These are phyloP conservation scores for Alternaria triticina DNA, from an alignment of 2,329 filamentous ascomycete genomes.

Conservation along the genomic window DNA sequence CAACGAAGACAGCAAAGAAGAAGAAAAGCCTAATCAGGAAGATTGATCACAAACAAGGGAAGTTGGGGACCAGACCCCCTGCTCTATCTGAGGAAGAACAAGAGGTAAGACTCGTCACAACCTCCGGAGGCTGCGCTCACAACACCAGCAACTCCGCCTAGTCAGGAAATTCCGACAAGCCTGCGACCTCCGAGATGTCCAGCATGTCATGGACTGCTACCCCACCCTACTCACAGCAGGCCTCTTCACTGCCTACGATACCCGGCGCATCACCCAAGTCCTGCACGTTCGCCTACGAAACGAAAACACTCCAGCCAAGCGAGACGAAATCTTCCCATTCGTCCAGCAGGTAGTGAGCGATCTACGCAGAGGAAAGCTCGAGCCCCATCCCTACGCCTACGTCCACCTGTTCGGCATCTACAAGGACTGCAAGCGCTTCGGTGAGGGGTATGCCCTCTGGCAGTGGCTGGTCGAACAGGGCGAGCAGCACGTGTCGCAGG, in stretches of 20 bases:
- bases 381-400: conserved; percentile 48
- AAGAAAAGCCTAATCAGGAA: background rate
- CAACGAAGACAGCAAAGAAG: conserved; percentile 8
- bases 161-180: conserved; percentile 24
- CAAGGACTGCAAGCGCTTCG: conserved; percentile 53
- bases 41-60: background rate
- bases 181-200: conserved; percentile 20
- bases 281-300: conserved; percentile 46
- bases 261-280: conserved; percentile 42
- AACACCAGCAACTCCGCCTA: conserved; percentile 6
- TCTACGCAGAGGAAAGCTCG: conserved; percentile 43
- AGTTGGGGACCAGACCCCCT: background rate
- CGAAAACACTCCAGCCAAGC: conserved; percentile 1
- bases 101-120: background rate
- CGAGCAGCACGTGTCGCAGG: conserved; percentile 49
- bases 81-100: background rate
- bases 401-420: conserved; percentile 57
- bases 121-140: background rate
- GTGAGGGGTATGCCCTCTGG: conserved; percentile 54
- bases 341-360: conserved; percentile 50
- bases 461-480: conserved; percentile 54
- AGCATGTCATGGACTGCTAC: conserved; percentile 36
- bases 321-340: conserved; percentile 32
- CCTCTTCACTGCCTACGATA: conserved; percentile 27
- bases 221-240: conserved; percentile 24